phyloP scores from a whole-genome alignment of 169 alveolate species.

The Plasmodium reichenowi region DNA sequence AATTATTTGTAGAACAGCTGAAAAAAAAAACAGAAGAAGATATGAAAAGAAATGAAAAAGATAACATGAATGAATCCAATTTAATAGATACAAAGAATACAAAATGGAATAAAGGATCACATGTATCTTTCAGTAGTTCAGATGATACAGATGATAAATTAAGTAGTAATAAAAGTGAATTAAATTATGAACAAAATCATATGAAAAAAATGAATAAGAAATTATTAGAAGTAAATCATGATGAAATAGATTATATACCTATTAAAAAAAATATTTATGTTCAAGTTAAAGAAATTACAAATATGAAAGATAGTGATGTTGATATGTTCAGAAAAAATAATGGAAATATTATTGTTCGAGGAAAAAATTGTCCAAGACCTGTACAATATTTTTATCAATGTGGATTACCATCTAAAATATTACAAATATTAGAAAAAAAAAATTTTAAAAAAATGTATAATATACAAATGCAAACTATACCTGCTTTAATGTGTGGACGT shows the following conservation, averaged over 20 bases:
- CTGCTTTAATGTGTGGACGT: constrained; percentile 95
- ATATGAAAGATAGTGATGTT: constrained; percentile 92
- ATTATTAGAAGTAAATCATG: constrained; percentile 90
- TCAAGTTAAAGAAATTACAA: constrained; percentile 90
- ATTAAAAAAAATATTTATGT: constrained; percentile 91
- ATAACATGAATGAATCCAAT: neutral
- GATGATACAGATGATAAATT: constrained; percentile 67
- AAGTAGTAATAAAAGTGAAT: constrained; percentile 78
- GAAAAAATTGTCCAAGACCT: constrained; percentile 95
- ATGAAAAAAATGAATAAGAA: constrained; percentile 83
- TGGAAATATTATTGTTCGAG: constrained; percentile 93
- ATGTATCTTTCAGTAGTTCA: neutral
- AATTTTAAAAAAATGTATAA: constrained; percentile 96
- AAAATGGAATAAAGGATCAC: neutral
- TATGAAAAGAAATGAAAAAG: constrained; percentile 4
- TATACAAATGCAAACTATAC: constrained; percentile 97
- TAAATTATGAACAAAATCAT: constrained; percentile 52
- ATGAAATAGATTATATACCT: constrained; percentile 87
- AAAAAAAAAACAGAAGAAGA: constrained; percentile 48
- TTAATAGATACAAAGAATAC: neutral
- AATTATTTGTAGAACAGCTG: constrained; percentile 6
- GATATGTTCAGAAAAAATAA: constrained; percentile 91
- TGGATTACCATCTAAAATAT: constrained; percentile 95
- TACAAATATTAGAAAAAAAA: constrained; percentile 92
- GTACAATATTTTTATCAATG: constrained; percentile 96